Evolutionary conservation across 2,329 filamentous ascomycete genomes (phyloP).

Genomic region (Raffaelea arxii): DNA sequence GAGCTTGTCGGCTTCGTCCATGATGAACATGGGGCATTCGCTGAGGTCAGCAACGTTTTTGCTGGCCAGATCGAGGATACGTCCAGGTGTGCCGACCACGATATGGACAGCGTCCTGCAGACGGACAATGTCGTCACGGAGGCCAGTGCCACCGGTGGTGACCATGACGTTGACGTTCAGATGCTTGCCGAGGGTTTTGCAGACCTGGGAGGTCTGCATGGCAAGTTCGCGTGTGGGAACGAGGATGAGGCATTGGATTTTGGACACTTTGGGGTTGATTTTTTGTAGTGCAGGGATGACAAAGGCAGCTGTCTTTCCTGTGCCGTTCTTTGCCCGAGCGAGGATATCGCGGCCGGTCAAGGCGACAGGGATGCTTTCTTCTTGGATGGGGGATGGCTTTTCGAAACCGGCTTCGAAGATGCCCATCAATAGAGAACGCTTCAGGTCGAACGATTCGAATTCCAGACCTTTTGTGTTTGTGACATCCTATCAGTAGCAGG

Average conservation of each 20-base stretch:
- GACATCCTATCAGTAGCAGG: slow-evolving; percentile 78
- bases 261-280: slow-evolving; percentile 92
- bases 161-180: slow-evolving; percentile 98
- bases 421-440: slow-evolving; percentile 93
- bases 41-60: slow-evolving; percentile 95
- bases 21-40: slow-evolving; percentile 95
- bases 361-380: slow-evolving; percentile 96
- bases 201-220: slow-evolving; percentile 97
- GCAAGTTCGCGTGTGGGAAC: slow-evolving; percentile 95
- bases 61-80: slow-evolving; percentile 91
- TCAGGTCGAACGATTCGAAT: slow-evolving; percentile 94
- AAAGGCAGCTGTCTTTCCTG: slow-evolving; percentile 96
- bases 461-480: slow-evolving; percentile 96
- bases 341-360: slow-evolving; percentile 91
- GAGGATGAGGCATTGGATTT: slow-evolving; percentile 92
- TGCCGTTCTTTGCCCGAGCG: slow-evolving; percentile 95
- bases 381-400: slow-evolving; percentile 97
- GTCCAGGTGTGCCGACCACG: slow-evolving; percentile 90
- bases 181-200: slow-evolving; percentile 96
- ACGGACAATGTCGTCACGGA: slow-evolving; percentile 95
- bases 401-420: slow-evolving; percentile 99
- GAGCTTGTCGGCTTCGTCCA: slow-evolving; percentile 98
- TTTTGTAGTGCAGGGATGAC: slow-evolving; percentile 91
- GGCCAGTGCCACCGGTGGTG: slow-evolving; percentile 87
- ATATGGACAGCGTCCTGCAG: slow-evolving; percentile 92